phyloP scores from a whole-genome alignment of 306 rosid species.

The Aeschynomene evenia region DNA sequence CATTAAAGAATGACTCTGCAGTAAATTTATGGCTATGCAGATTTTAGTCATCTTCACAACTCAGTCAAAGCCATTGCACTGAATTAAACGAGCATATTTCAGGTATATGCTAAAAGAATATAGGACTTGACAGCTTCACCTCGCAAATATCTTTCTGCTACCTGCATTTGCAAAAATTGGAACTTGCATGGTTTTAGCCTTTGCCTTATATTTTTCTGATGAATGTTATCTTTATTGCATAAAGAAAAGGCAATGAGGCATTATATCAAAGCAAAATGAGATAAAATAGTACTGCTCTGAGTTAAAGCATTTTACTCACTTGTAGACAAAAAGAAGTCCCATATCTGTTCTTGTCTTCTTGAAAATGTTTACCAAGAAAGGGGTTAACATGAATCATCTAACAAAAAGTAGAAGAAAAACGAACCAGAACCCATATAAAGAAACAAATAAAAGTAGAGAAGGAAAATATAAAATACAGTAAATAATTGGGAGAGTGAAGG shows the following conservation, averaged over 20 bases:
- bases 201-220: no score
- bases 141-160: background rate
- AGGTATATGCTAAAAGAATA: background rate
- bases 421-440: background rate
- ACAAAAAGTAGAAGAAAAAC: slow-evolving; percentile 1
- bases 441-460: slow-evolving; percentile 17
- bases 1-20: no score
- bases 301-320: no score
- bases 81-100: background rate
- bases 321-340: no score
- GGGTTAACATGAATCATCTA: no score
- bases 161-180: background rate
- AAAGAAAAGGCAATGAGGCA: background rate
- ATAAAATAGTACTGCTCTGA: background rate
- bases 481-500: slow-evolving; percentile 18
- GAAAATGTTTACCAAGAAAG: no score
- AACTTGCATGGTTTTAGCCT: background rate
- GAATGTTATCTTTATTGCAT: background rate
- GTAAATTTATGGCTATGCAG: no score
- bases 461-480: slow-evolving; percentile 4
- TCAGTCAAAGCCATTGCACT: background rate
- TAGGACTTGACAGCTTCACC: background rate
- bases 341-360: no score
- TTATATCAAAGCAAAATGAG: background rate
- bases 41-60: no score